Percentiles rank a stretch among this genome's conserved stretches.
Conservation (phyloP, 2,329 filamentous ascomycete species). For the Zasmidium angulare region DNA sequence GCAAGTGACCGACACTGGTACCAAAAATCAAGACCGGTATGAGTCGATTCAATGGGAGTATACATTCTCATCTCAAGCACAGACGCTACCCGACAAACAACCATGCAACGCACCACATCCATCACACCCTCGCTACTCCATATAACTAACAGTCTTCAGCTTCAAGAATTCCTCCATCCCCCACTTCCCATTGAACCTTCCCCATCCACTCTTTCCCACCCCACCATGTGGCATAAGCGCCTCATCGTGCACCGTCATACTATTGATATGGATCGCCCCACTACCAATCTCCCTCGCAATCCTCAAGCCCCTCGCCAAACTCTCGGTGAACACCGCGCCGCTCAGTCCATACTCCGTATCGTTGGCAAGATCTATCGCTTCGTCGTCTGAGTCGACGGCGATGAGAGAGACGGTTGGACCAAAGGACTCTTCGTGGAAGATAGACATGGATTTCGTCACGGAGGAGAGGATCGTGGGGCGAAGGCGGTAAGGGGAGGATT, state of each 20-base stretch:
- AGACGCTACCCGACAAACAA: no score
- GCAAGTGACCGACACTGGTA: no score
- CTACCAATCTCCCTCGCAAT: constrained; percentile 54
- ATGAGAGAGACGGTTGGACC: constrained; percentile 71
- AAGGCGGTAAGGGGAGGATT: constrained; percentile 42
- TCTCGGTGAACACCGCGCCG: constrained; percentile 70
- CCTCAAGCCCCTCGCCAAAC: constrained; percentile 52
- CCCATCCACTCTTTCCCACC: constrained; percentile 49
- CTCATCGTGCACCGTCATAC: constrained; percentile 54
- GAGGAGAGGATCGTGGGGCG: constrained; percentile 66
- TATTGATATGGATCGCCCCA: constrained; percentile 58
- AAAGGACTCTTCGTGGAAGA: constrained; percentile 75
- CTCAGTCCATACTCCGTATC: constrained; percentile 77
- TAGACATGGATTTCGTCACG: constrained; percentile 69
- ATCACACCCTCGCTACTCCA: constrained; percentile 8
- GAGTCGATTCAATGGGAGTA: no score
- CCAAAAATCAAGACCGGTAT: no score
- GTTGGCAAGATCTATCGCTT: constrained; percentile 73
- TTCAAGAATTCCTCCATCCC: constrained; percentile 23
- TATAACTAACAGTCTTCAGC: constrained; percentile 31
- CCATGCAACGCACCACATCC: neutral
- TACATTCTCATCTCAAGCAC: no score
- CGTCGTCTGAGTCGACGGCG: constrained; percentile 65
- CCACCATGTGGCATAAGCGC: constrained; percentile 50
- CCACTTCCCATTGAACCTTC: constrained; percentile 20